phyloP scores from a whole-genome alignment of 495 filamentous ascomycete species.

The Penicillium odoratum region DNA sequence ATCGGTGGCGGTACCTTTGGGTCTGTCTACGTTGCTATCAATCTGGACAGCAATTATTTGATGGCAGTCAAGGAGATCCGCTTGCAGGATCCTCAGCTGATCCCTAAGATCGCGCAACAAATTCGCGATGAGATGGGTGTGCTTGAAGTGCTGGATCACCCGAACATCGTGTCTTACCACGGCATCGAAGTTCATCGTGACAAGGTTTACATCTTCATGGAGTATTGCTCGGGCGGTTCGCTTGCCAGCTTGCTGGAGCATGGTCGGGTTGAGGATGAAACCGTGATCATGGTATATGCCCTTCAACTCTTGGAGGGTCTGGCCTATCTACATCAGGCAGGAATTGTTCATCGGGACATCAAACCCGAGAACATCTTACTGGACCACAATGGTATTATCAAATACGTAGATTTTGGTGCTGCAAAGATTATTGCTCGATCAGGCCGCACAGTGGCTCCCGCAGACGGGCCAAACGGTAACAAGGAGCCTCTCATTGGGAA shows the following conservation, averaged over 20 bases:
- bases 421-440: constrained; percentile 96
- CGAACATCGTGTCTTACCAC: constrained; percentile 96
- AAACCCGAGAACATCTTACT: constrained; percentile 99
- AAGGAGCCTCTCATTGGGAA: constrained; percentile 34
- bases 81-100: constrained; percentile 92
- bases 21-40: constrained; percentile 95
- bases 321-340: constrained; percentile 86
- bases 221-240: constrained; percentile 94
- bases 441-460: constrained; percentile 78
- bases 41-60: constrained; percentile 88
- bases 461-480: constrained; percentile 48
- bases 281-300: constrained; percentile 96
- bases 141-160: constrained; percentile 90
- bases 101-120: constrained; percentile 87
- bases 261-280: constrained; percentile 96
- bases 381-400: constrained; percentile 96
- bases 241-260: constrained; percentile 90
- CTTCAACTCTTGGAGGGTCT: constrained; percentile 94
- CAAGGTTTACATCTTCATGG: constrained; percentile 99
- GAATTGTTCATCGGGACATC: constrained; percentile 94
- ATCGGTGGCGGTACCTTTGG: constrained; percentile 97
- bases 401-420: constrained; percentile 98
- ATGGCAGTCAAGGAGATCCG: constrained; percentile 99
- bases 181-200: constrained; percentile 98
- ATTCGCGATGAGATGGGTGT: constrained; percentile 98